phyloP scores from a whole-genome alignment of 441 rosid species.

The Viola pubescens region DNA sequence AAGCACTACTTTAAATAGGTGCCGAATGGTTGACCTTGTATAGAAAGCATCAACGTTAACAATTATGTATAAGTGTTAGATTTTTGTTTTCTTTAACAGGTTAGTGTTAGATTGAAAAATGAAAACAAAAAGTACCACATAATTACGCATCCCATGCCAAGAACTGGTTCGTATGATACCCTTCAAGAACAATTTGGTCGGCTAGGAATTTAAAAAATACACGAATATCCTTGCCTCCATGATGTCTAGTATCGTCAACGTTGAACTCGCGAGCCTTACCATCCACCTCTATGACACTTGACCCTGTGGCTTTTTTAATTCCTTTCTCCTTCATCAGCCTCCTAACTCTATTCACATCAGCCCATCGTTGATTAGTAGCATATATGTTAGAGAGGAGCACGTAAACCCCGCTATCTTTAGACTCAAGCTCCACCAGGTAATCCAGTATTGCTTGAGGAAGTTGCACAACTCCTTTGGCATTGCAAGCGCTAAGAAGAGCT shows the following conservation, averaged over 20 bases:
- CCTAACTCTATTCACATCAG: constrained; percentile 47
- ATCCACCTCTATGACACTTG: constrained; percentile 50
- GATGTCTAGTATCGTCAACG: constrained; percentile 51
- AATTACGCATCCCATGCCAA: constrained; percentile 2
- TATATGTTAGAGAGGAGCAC: constrained; percentile 58
- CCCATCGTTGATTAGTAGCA: constrained; percentile 43
- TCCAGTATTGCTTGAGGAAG: constrained; percentile 43
- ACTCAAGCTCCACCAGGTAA: constrained; percentile 45
- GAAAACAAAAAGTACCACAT: background rate
- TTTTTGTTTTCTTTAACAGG: no score
- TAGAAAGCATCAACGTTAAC: background rate
- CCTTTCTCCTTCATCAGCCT: constrained; percentile 47
- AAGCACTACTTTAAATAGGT: background rate
- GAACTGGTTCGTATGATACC: background rate
- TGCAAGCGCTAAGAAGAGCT: constrained; percentile 55
- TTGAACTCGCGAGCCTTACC: constrained; percentile 45
- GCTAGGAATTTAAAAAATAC: constrained; percentile 6
- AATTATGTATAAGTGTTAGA: no score
- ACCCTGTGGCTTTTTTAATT: constrained; percentile 54
- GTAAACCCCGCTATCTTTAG: constrained; percentile 54
- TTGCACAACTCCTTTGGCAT: constrained; percentile 42
- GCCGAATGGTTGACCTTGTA: background rate
- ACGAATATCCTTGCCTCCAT: constrained; percentile 7
- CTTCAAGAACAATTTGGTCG: constrained; percentile 10
- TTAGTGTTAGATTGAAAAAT: background rate